phyloP scores from a whole-genome alignment of 2,329 filamentous ascomycete species.

The Aureobasidium melanogenum region DNA sequence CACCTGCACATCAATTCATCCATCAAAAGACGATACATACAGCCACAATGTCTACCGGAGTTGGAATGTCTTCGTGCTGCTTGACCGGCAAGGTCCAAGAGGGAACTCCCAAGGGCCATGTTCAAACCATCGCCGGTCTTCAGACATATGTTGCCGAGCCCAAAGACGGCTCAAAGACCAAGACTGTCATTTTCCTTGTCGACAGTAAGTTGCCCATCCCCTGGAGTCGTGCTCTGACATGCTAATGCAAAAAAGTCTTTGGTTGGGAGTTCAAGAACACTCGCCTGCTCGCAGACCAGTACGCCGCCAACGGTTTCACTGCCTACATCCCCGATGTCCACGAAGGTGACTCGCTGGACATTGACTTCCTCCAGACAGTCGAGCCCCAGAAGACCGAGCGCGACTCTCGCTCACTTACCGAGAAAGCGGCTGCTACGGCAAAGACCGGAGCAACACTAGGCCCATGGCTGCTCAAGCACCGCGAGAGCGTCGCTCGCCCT shows the following conservation, averaged over 20 bases:
- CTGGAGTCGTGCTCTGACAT: not conserved
- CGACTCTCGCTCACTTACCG: constrained; percentile 27
- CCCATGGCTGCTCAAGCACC: constrained; percentile 36
- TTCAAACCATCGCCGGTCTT: constrained; percentile 31
- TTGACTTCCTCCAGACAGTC: constrained; percentile 33
- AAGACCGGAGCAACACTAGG: constrained; percentile 32
- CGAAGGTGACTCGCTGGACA: constrained; percentile 31
- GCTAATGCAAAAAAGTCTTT: constrained; percentile 29
- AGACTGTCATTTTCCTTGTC: constrained; percentile 38
- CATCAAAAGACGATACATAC: not conserved
- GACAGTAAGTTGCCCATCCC: constrained; percentile 27
- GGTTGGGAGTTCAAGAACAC: constrained; percentile 40
- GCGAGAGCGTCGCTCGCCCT: constrained; percentile 34
- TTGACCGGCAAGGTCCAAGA: constrained; percentile 33
- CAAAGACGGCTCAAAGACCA: constrained; percentile 32
- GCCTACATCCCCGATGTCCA: constrained; percentile 39
- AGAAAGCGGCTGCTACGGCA: constrained; percentile 34
- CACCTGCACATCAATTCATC: not conserved
- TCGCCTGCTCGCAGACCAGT: constrained; percentile 39
- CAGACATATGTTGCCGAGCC: constrained; percentile 37
- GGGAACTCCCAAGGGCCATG: constrained; percentile 27
- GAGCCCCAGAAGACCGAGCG: constrained; percentile 34
- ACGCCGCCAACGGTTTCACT: constrained; percentile 38
- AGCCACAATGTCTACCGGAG: constrained; percentile 20
- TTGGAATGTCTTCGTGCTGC: constrained; percentile 35